Evolutionary conservation across 306 rosid genomes (phyloP).

Genomic region (Elaeagnus macrophylla): DNA sequence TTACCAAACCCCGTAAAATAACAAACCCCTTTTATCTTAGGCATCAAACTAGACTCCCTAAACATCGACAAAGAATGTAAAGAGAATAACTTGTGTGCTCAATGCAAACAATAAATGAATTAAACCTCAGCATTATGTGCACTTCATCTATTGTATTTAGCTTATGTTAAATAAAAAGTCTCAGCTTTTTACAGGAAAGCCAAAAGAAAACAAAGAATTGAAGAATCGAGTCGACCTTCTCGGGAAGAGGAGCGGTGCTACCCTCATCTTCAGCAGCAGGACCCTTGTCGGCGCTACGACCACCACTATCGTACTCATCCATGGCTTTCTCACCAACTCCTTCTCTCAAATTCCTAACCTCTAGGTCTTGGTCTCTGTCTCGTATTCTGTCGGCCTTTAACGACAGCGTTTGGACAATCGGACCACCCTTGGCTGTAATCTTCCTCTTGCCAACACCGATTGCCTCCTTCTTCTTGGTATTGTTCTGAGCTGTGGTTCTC

Average conservation of each 20-base stretch:
- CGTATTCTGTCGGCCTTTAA: constrained; percentile 7
- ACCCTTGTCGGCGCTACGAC: constrained; percentile 60
- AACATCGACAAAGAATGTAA: too few species aligned
- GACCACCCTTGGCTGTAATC: constrained; percentile 3
- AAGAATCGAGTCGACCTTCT: constrained; percentile 42
- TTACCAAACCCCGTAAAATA: too few species aligned
- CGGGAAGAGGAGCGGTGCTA: constrained; percentile 63
- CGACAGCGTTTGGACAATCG: constrained; percentile 17
- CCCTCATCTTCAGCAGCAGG: constrained; percentile 66
- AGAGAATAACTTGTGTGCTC: too few species aligned
- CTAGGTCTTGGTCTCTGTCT: constrained; percentile 4
- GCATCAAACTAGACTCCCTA: too few species aligned
- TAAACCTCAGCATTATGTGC: not conserved
- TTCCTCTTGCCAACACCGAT: constrained; percentile 26
- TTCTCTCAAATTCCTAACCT: constrained; percentile 23
- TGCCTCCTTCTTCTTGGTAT: constrained; percentile 22
- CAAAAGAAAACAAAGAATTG: not conserved
- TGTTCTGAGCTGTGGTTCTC: constrained; percentile 11
- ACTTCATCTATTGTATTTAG: too few species aligned
- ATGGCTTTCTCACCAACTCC: constrained; percentile 31
- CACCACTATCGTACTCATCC: constrained; percentile 80
- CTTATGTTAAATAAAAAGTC: constrained; percentile 4
- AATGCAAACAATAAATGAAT: not conserved
- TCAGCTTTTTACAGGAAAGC: not conserved
- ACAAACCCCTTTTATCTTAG: too few species aligned